Conservation (phyloP, 768 basidiomycete genomes). For the Serendipita sp. region DNA sequence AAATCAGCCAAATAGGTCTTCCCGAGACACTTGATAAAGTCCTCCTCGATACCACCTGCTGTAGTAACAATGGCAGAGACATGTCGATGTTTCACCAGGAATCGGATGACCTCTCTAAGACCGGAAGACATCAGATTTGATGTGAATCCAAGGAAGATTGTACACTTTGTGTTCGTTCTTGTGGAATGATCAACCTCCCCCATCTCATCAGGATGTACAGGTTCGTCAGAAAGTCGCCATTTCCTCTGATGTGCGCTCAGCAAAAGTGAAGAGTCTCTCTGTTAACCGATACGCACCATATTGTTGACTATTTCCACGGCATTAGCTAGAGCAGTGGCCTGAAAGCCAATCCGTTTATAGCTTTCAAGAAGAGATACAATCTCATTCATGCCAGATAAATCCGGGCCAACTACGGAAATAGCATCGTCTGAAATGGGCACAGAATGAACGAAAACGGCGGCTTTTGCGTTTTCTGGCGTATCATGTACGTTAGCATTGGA, state of each 20-base stretch:
- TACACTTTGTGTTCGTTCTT: slow-evolving; percentile 58
- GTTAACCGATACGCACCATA: slow-evolving; percentile 45
- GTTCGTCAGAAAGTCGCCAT: slow-evolving; percentile 83
- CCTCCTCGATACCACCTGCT: slow-evolving; percentile 96
- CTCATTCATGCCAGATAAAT: slow-evolving; percentile 55
- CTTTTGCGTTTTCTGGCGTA: slow-evolving; percentile 40
- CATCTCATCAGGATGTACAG: slow-evolving; percentile 48
- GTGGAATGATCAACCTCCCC: slow-evolving; percentile 35
- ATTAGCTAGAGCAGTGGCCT: slow-evolving; percentile 80
- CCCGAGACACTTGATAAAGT: slow-evolving; percentile 96
- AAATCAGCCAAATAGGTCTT: slow-evolving; percentile 91
- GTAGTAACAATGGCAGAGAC: slow-evolving; percentile 86
- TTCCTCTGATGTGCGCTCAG: slow-evolving; percentile 39
- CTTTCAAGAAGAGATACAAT: slow-evolving; percentile 53
- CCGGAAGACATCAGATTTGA: slow-evolving; percentile 98
- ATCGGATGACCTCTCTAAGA: slow-evolving; percentile 75
- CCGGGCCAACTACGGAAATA: slow-evolving; percentile 67
- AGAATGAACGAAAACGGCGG: slow-evolving; percentile 63
- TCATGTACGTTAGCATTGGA: neutral
- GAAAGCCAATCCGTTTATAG: slow-evolving; percentile 90
- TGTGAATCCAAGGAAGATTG: slow-evolving; percentile 92
- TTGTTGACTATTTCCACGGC: slow-evolving; percentile 83
- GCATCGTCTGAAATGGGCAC: slow-evolving; percentile 49
- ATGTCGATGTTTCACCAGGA: slow-evolving; percentile 86
- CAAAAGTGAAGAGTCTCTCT: neutral